Conservation (phyloP, 352 stramenopile species). For the Globisporangium abappressorium region DNA sequence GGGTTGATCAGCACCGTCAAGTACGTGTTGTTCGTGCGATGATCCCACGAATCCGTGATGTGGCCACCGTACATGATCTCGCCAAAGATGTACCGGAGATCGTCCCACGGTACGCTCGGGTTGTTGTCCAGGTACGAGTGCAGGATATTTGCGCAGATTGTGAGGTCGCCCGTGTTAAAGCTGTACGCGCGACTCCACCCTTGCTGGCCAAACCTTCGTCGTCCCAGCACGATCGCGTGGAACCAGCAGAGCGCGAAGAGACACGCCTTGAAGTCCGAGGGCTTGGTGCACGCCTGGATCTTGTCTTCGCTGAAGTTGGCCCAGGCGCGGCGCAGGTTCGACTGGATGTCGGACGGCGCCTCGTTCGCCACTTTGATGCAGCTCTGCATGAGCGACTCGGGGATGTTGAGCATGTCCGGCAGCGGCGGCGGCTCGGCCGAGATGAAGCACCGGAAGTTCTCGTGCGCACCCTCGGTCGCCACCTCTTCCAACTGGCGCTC, state of each 20-base stretch:
- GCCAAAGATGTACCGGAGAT: constrained; percentile 95
- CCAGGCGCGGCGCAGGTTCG: constrained; percentile 93
- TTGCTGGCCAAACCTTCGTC: constrained; percentile 92
- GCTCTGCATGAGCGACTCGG: constrained; percentile 94
- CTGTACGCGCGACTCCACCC: constrained; percentile 93
- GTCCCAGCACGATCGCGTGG: constrained; percentile 93
- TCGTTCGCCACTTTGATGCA: constrained; percentile 97
- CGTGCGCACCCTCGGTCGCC: constrained; percentile 85
- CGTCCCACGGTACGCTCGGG: constrained; percentile 90
- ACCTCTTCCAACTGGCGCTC: constrained; percentile 92
- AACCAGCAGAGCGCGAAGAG: constrained; percentile 96
- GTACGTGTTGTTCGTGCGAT: constrained; percentile 95
- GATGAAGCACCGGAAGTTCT: constrained; percentile 96
- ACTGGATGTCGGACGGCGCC: constrained; percentile 94
- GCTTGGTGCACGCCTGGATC: constrained; percentile 84
- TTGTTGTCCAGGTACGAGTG: constrained; percentile 94
- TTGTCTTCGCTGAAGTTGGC: constrained; percentile 93
- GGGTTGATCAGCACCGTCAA: constrained; percentile 88
- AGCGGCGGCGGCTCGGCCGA: constrained; percentile 92
- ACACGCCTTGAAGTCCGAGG: constrained; percentile 91
- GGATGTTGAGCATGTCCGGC: constrained; percentile 95
- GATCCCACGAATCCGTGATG: constrained; percentile 95
- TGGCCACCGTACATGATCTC: constrained; percentile 97
- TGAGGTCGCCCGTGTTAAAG: constrained; percentile 95
- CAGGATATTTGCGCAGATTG: constrained; percentile 94